These are phyloP conservation scores for Mortierella sp. DNA, from an alignment of 371 early-diverging fungal species.

Conservation along the genomic window DNA sequence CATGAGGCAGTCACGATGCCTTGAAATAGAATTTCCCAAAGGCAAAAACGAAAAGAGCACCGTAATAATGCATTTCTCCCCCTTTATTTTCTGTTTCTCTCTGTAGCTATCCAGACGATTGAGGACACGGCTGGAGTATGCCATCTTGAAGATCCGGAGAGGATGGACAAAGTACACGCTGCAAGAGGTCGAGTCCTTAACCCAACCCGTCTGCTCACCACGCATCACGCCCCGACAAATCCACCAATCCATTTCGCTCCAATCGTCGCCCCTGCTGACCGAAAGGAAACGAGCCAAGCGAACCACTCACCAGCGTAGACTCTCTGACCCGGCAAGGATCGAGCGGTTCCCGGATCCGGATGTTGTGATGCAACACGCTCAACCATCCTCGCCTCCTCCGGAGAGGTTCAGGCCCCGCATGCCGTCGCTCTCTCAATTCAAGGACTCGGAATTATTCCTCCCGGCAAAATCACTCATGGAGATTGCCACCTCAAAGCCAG, in stretches of 20 bases:
- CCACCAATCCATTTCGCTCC: slow-evolving; percentile 21
- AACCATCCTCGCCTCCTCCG: slow-evolving; percentile 20
- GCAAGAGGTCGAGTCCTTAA: slow-evolving; percentile 48
- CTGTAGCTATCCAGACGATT: slow-evolving; percentile 40
- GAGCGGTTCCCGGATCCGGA: slow-evolving; percentile 2
- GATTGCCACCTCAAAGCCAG: slow-evolving; percentile 48
- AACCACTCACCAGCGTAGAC: slow-evolving; percentile 8
- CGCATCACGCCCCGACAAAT: slow-evolving; percentile 29
- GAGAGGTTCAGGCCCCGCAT: slow-evolving; percentile 28
- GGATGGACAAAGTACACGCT: slow-evolving; percentile 57
- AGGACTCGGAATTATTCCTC: slow-evolving; percentile 46
- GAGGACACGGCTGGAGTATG: slow-evolving; percentile 48
- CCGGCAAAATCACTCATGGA: slow-evolving; percentile 55
- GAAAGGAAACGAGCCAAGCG: slow-evolving; percentile 12
- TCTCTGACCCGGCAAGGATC: slow-evolving; percentile 11
- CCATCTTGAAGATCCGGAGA: slow-evolving; percentile 48
- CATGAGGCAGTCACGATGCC: slow-evolving; percentile 22
- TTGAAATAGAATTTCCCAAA: slow-evolving; percentile 8
- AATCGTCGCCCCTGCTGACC: slow-evolving; percentile 26
- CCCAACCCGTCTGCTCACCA: slow-evolving; percentile 45
- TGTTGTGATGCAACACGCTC: slow-evolving; percentile 12
- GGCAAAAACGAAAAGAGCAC: neutral
- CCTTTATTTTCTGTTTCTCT: slow-evolving; percentile 11
- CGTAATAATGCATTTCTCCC: slow-evolving; percentile 10
- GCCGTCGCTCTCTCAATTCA: slow-evolving; percentile 48